phyloP scores from a whole-genome alignment of 2,329 filamentous ascomycete genomes.

The Cytospora piceicola region DNA sequence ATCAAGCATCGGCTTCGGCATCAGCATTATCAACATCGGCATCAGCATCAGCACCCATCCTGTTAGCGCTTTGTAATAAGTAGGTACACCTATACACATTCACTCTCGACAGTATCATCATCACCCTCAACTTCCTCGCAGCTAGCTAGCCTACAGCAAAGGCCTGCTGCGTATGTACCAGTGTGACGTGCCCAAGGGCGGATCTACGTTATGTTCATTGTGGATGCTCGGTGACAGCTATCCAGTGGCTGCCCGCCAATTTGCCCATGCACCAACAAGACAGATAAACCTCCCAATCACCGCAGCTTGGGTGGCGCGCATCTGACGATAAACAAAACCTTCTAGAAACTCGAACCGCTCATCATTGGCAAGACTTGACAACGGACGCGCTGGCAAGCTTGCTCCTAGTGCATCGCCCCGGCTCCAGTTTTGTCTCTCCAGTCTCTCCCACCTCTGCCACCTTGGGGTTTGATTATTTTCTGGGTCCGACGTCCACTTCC shows the following conservation, averaged over 20 bases:
- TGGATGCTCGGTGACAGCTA: not conserved
- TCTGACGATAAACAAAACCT: not conserved
- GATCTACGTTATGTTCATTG: not conserved
- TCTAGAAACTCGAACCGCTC: not conserved
- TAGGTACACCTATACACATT: not conserved
- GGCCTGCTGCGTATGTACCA: not conserved
- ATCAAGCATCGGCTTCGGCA: not conserved
- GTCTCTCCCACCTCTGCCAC: slow-evolving; percentile 14
- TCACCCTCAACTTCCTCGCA: not conserved
- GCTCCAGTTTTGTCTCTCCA: not conserved
- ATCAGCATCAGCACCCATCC: not conserved
- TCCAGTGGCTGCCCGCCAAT: not conserved
- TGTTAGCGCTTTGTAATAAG: not conserved
- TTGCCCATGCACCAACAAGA: not conserved
- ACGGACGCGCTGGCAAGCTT: not conserved
- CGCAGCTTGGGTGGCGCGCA: not conserved
- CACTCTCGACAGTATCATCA: not conserved
- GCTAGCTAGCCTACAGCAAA: not conserved
- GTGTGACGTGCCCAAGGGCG: not conserved
- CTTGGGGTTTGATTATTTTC: slow-evolving; percentile 11
- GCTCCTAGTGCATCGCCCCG: not conserved
- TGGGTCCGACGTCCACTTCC: slow-evolving; percentile 24
- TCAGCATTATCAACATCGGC: not conserved
- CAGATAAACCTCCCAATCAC: not conserved
- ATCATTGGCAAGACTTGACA: not conserved